Percentiles rank a stretch among this genome's conserved stretches.
Evolutionary conservation across 495 filamentous ascomycete species (phyloP).

Genomic region (Penicillium flavigenum): DNA sequence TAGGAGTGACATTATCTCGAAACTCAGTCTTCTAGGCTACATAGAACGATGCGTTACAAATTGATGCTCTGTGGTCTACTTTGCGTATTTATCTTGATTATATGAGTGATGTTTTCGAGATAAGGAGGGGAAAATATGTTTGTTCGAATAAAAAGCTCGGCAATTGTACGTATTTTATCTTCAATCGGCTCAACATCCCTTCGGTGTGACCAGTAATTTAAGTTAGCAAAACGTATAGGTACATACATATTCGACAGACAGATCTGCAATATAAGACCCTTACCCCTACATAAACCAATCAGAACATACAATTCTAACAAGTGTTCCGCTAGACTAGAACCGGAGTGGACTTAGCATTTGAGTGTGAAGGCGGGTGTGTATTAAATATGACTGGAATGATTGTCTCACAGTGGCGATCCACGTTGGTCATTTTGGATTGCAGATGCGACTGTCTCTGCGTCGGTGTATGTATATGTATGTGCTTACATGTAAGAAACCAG

Average conservation of each 20-base stretch:
- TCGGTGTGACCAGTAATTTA: too few species aligned
- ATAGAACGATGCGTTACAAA: too few species aligned
- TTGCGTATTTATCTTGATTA: too few species aligned
- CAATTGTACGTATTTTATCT: too few species aligned
- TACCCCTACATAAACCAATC: not conserved
- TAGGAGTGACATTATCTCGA: too few species aligned
- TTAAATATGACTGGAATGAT: conserved; percentile 1
- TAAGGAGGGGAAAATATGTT: too few species aligned
- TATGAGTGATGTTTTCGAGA: too few species aligned
- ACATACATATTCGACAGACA: not conserved
- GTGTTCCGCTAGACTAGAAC: not conserved
- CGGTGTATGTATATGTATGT: not conserved
- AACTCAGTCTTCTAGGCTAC: too few species aligned
- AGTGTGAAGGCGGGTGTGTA: not conserved
- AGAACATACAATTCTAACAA: not conserved
- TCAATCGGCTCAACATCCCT: too few species aligned
- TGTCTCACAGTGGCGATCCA: conserved; percentile 4
- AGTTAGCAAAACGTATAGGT: too few species aligned
- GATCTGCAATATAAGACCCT: not conserved
- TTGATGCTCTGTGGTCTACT: too few species aligned
- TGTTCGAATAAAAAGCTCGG: too few species aligned
- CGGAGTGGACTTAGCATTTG: not conserved
- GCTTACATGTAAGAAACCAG: not conserved
- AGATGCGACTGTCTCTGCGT: not conserved
- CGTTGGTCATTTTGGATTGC: not conserved